These are phyloP conservation scores for Metschnikowia matae DNA, from an alignment of 805 yeast species.

Conservation along the genomic window DNA sequence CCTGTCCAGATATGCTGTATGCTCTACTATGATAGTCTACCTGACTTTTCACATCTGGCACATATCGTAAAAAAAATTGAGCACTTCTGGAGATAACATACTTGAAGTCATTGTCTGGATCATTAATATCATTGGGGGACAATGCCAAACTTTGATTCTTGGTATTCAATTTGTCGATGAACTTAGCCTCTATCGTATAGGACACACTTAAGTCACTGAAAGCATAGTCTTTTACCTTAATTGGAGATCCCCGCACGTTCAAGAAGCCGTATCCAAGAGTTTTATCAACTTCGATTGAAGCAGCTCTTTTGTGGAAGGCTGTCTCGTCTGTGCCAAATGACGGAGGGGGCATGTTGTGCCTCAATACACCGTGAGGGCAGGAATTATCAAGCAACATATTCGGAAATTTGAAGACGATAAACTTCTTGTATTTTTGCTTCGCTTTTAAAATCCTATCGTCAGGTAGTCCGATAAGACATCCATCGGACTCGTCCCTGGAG, in stretches of 20 bases:
- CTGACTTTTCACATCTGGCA: slow-evolving; percentile 35
- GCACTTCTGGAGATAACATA: slow-evolving; percentile 34
- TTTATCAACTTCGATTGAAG: slow-evolving; percentile 31
- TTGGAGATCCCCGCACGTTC: slow-evolving; percentile 48
- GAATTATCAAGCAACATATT: slow-evolving; percentile 47
- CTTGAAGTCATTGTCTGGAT: slow-evolving; percentile 27
- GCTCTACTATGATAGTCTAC: slow-evolving; percentile 24
- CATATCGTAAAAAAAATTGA: slow-evolving; percentile 37
- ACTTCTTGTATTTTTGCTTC: slow-evolving; percentile 49
- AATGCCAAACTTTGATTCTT: slow-evolving; percentile 28
- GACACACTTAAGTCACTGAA: slow-evolving; percentile 44
- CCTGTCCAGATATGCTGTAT: slow-evolving; percentile 21
- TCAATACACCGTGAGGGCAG: slow-evolving; percentile 42
- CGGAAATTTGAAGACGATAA: slow-evolving; percentile 57
- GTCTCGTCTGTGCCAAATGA: slow-evolving; percentile 39
- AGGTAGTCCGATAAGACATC: slow-evolving; percentile 47
- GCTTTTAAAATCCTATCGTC: slow-evolving; percentile 48
- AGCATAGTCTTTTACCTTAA: slow-evolving; percentile 45
- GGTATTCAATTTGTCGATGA: slow-evolving; percentile 43
- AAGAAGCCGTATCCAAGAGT: slow-evolving; percentile 54
- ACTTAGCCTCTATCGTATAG: slow-evolving; percentile 51
- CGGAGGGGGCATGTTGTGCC: slow-evolving; percentile 43
- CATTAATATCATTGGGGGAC: slow-evolving; percentile 35
- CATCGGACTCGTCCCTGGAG: slow-evolving; percentile 43
- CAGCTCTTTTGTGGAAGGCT: slow-evolving; percentile 33